phyloP scores from a whole-genome alignment of 495 filamentous ascomycete species.

The Trichoderma asperelloides region DNA sequence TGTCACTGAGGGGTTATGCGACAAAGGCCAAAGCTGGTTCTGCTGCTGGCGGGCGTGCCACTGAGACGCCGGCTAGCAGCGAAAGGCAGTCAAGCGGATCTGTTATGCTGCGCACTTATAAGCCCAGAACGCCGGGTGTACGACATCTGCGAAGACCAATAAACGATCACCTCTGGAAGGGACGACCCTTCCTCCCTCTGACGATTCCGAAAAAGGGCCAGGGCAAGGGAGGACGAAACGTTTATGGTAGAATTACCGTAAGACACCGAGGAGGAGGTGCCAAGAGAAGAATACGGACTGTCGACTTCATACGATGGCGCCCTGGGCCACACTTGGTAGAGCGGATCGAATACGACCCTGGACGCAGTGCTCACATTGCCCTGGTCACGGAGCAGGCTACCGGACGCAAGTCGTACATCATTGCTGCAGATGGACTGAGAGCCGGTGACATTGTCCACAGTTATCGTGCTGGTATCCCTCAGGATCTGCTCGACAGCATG shows the following conservation, averaged over 20 bases:
- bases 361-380: slow-evolving; percentile 87
- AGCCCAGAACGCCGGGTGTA: slow-evolving; percentile 87
- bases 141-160: slow-evolving; percentile 85
- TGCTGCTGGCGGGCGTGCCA: not conserved
- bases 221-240: slow-evolving; percentile 85
- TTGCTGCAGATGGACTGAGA: slow-evolving; percentile 87
- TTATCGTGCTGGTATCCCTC: slow-evolving; percentile 79
- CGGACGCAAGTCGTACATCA: slow-evolving; percentile 70
- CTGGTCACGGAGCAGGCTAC: slow-evolving; percentile 64
- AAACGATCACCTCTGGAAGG: slow-evolving; percentile 95
- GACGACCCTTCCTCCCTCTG: slow-evolving; percentile 68
- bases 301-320: slow-evolving; percentile 71
- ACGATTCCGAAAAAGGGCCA: slow-evolving; percentile 89
- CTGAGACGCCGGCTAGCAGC: not conserved
- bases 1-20: not conserved
- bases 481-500: slow-evolving; percentile 77
- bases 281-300: slow-evolving; percentile 80
- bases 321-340: slow-evolving; percentile 81
- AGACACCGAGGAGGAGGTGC: slow-evolving; percentile 85
- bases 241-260: slow-evolving; percentile 73
- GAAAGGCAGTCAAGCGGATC: slow-evolving; percentile 14
- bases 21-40: not conserved
- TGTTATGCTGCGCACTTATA: slow-evolving; percentile 69
- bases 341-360: slow-evolving; percentile 92
- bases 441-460: slow-evolving; percentile 87